Percentiles rank a stretch among this genome's conserved stretches.
These are phyloP conservation scores for Amyloporia xantha DNA, from an alignment of 768 basidiomycete species.

Conservation along the genomic window DNA sequence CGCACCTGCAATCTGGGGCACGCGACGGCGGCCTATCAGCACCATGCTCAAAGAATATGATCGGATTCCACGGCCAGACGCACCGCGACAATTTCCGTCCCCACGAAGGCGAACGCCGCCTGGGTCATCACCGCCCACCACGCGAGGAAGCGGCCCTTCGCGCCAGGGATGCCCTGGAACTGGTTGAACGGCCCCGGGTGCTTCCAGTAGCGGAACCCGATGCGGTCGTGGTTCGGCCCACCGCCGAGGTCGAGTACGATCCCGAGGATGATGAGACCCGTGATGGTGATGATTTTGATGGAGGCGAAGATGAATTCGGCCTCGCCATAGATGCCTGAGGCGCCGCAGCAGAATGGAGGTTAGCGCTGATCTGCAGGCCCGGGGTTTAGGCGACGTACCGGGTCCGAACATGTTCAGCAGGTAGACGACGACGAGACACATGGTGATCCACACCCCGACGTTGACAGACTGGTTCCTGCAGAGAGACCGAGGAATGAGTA, in stretches of 20 bases:
- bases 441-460: slow-evolving; percentile 44
- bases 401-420: slow-evolving; percentile 38
- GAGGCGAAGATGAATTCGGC: slow-evolving; percentile 47
- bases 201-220: slow-evolving; percentile 44
- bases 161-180: slow-evolving; percentile 32
- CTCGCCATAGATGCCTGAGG: slow-evolving; percentile 40
- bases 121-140: slow-evolving; percentile 49
- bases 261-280: slow-evolving; percentile 39
- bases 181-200: slow-evolving; percentile 54
- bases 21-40: too few relatives aligned
- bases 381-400: slow-evolving; percentile 27
- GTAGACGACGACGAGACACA: slow-evolving; percentile 46
- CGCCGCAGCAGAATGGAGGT: background rate
- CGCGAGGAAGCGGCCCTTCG: slow-evolving; percentile 44
- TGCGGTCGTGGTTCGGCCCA: slow-evolving; percentile 45
- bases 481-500: background rate
- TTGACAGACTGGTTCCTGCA: slow-evolving; percentile 25
- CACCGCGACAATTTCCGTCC: slow-evolving; percentile 48
- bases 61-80: too few relatives aligned
- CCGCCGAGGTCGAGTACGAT: slow-evolving; percentile 54
- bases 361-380: background rate
- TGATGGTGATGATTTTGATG: slow-evolving; percentile 46
- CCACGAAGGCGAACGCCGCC: slow-evolving; percentile 55
- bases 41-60: too few relatives aligned
- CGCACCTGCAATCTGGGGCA: slow-evolving; percentile 40